Conservation (phyloP, 257 asterid genomes). For the Gentiana dahurica region DNA sequence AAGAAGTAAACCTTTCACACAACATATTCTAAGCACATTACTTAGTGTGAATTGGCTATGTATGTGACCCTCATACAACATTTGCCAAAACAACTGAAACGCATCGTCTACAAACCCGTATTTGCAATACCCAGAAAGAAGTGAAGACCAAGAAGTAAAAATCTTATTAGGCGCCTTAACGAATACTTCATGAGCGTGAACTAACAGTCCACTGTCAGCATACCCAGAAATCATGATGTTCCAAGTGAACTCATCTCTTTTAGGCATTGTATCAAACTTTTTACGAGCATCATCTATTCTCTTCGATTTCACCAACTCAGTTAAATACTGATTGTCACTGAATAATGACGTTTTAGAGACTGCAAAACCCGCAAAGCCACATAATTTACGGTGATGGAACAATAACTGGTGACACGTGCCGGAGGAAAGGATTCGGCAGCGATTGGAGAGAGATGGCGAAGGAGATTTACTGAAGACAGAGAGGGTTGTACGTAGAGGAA, state of each 20-base stretch:
- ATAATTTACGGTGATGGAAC: background rate
- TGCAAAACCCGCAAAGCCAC: slow-evolving; percentile 5
- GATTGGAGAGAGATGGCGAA: no score
- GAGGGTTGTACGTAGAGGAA: no score
- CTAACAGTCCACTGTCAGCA: slow-evolving; percentile 47
- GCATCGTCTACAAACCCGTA: slow-evolving; percentile 49
- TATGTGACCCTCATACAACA: slow-evolving; percentile 42
- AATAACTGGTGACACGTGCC: no score
- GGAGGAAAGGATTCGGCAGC: background rate
- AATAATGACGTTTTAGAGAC: slow-evolving; percentile 11
- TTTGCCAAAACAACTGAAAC: slow-evolving; percentile 45
- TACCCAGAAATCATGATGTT: slow-evolving; percentile 59
- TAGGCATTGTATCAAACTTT: slow-evolving; percentile 63
- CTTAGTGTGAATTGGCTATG: slow-evolving; percentile 63
- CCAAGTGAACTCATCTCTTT: slow-evolving; percentile 60
- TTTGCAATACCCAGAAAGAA: slow-evolving; percentile 75
- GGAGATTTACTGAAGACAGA: no score
- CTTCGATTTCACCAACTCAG: slow-evolving; percentile 24
- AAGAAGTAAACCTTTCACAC: slow-evolving; percentile 41
- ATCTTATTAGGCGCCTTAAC: slow-evolving; percentile 33
- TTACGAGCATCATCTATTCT: slow-evolving; percentile 48
- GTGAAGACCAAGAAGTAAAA: slow-evolving; percentile 67
- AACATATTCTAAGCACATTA: slow-evolving; percentile 61
- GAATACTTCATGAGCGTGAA: slow-evolving; percentile 51
- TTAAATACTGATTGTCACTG: slow-evolving; percentile 27